A percentile compares a stretch with the other conserved stretches of the same genome.
Evolutionary conservation across 352 stramenopile genomes (phyloP).

Genomic region (Pythium scleroteichum): DNA sequence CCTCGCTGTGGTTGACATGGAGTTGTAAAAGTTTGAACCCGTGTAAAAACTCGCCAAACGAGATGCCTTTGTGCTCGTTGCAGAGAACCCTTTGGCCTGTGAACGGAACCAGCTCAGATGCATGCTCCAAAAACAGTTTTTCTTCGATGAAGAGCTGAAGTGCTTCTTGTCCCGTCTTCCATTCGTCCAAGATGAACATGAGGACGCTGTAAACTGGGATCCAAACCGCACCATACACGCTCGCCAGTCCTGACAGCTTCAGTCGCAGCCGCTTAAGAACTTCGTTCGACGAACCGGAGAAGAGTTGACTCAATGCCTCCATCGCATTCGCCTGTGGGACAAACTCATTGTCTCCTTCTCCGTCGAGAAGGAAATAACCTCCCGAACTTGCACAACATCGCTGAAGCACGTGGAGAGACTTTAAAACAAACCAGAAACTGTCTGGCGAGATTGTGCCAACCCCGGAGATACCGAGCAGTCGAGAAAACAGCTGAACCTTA

Average conservation of each 20-base stretch:
- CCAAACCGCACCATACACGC: slow-evolving; percentile 56
- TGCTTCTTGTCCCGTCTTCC: slow-evolving; percentile 31
- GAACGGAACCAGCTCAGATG: slow-evolving; percentile 13
- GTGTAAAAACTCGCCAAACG: slow-evolving; percentile 30
- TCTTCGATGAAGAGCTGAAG: slow-evolving; percentile 31
- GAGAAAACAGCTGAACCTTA: slow-evolving; percentile 56
- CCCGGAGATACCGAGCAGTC: slow-evolving; percentile 39
- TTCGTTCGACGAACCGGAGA: slow-evolving; percentile 35
- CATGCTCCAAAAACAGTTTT: slow-evolving; percentile 22
- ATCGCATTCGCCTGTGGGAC: slow-evolving; percentile 41
- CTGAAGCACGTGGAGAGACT: slow-evolving; percentile 48
- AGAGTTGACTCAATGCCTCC: slow-evolving; percentile 43
- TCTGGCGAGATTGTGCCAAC: slow-evolving; percentile 36
- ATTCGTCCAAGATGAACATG: slow-evolving; percentile 53
- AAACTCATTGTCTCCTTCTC: slow-evolving; percentile 48
- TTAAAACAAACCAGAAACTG: slow-evolving; percentile 60
- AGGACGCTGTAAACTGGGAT: slow-evolving; percentile 52
- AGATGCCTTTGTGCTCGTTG: slow-evolving; percentile 11
- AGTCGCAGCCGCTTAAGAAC: slow-evolving; percentile 44
- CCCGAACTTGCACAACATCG: slow-evolving; percentile 35
- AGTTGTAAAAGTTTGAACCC: slow-evolving; percentile 39
- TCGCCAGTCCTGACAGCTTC: slow-evolving; percentile 42
- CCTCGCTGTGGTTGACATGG: slow-evolving; percentile 34
- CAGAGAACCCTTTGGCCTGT: slow-evolving; percentile 13
- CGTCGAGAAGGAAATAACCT: slow-evolving; percentile 51